Percentiles rank a stretch among this genome's conserved stretches.
Evolutionary conservation across 192 early-diverging fungal genomes (phyloP).

Genomic region (Phlyctochytrium bullatum): DNA sequence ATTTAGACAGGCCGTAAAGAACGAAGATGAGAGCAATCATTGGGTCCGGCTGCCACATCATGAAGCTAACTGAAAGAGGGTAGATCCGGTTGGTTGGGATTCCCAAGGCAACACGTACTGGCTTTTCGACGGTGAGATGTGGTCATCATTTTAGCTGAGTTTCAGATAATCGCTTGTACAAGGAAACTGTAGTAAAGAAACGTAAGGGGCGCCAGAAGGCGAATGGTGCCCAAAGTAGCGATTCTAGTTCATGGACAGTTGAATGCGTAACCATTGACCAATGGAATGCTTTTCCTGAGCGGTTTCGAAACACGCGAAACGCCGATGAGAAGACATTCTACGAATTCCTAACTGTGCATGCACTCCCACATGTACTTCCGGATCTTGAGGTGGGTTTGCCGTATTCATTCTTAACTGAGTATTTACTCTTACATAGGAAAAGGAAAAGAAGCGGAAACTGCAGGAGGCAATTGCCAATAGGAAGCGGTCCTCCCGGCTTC

Average conservation of each 20-base stretch:
- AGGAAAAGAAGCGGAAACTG: constrained; percentile 52
- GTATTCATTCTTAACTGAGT: not conserved
- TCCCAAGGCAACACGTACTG: constrained; percentile 67
- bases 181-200: constrained; percentile 39
- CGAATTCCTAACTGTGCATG: constrained; percentile 49
- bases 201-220: constrained; percentile 41
- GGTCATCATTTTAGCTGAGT: not conserved
- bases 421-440: constrained; percentile 32
- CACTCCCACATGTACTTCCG: constrained; percentile 56
- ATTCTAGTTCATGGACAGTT: constrained; percentile 3
- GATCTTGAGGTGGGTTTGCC: constrained; percentile 36
- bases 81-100: constrained; percentile 73
- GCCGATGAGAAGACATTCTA: constrained; percentile 58
- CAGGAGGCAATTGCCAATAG: constrained; percentile 57
- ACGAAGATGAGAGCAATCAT: constrained; percentile 57
- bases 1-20: constrained; percentile 50
- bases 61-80: constrained; percentile 42
- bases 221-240: constrained; percentile 36
- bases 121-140: constrained; percentile 70
- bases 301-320: constrained; percentile 53
- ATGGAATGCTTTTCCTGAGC: constrained; percentile 63
- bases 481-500: constrained; percentile 63
- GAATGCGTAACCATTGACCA: constrained; percentile 57
- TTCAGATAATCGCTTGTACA: constrained; percentile 70
- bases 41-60: constrained; percentile 47